Conservation (phyloP, 164 flowering plant species). For the Buxus sempervirens region DNA sequence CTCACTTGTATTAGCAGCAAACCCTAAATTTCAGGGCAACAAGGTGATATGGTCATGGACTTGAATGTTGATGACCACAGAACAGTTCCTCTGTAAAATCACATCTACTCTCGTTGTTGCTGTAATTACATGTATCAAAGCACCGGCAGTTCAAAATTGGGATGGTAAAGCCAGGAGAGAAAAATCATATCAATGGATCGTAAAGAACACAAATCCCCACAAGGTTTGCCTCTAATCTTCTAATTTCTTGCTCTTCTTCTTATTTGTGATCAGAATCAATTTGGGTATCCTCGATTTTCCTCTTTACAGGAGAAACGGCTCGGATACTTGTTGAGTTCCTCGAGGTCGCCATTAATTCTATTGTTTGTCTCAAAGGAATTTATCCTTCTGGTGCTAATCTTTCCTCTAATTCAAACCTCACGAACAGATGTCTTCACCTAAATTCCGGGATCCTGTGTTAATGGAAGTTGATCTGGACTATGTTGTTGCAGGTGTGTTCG, state of each 20-base stretch:
- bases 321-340: slow-evolving; percentile 67
- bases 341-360: slow-evolving; percentile 77
- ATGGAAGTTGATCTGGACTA: background rate
- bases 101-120: too few species aligned
- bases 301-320: slow-evolving; percentile 40
- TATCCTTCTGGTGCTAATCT: slow-evolving; percentile 70
- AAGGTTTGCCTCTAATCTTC: background rate
- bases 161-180: too few species aligned
- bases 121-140: too few species aligned
- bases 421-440: background rate
- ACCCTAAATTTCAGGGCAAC: too few species aligned
- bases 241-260: background rate
- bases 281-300: background rate
- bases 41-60: too few species aligned
- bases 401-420: background rate
- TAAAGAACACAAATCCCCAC: background rate
- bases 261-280: background rate
- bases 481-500: slow-evolving; percentile 65
- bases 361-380: slow-evolving; percentile 78
- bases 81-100: too few species aligned
- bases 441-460: background rate
- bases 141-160: background rate
- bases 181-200: background rate
- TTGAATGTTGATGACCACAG: too few species aligned
- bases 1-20: too few species aligned